Percentiles rank a stretch among this genome's conserved stretches.
Conservation (phyloP, 1,139 yeast species). For the Diutina rugosa region DNA sequence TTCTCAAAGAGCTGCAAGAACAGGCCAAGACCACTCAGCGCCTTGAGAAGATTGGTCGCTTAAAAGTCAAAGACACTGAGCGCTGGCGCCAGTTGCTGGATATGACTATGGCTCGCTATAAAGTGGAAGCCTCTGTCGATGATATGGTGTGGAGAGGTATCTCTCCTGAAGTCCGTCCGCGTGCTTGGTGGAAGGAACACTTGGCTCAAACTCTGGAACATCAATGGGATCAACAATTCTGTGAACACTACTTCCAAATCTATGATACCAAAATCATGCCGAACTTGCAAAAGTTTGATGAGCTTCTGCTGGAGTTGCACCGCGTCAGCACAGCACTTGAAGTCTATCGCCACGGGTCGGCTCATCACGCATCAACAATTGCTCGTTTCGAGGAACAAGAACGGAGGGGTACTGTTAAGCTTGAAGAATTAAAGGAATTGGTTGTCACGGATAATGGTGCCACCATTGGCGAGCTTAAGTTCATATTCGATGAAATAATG, state of each 20-base stretch:
- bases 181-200: constrained; percentile 1
- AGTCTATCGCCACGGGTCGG: background rate
- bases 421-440: background rate
- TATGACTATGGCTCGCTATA: background rate
- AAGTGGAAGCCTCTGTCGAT: background rate
- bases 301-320: background rate
- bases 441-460: background rate
- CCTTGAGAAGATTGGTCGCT: background rate
- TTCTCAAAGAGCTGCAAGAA: background rate
- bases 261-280: background rate
- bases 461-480: background rate
- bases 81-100: background rate
- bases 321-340: background rate
- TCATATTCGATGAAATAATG: background rate
- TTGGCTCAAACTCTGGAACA: background rate
- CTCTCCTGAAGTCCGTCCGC: background rate
- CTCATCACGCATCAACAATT: background rate
- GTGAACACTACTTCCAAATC: background rate
- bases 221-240: background rate
- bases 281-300: background rate
- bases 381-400: background rate
- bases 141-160: constrained; percentile 1
- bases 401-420: background rate
- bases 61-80: background rate
- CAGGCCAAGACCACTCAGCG: background rate